Conservation (phyloP, 495 filamentous ascomycete genomes). For the Xylaria castorea region DNA sequence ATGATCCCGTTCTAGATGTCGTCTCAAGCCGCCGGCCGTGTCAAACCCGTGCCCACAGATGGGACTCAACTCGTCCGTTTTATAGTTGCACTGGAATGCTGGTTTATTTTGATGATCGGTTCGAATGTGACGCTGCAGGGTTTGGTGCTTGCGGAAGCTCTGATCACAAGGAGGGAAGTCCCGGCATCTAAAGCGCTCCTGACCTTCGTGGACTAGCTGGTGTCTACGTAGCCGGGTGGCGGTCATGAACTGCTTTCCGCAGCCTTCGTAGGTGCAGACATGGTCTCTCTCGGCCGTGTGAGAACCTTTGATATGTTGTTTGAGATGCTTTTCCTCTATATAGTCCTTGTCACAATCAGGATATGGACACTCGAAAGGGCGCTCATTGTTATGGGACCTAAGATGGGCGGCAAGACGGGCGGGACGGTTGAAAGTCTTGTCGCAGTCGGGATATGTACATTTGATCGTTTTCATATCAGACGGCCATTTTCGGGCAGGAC, state of each 20-base stretch:
- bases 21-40: slow-evolving; percentile 67
- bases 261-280: slow-evolving; percentile 71
- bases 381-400: slow-evolving; percentile 79
- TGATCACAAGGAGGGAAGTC: slow-evolving; percentile 76
- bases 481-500: slow-evolving; percentile 64
- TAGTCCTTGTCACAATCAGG: slow-evolving; percentile 80
- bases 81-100: slow-evolving; percentile 69
- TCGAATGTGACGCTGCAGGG: slow-evolving; percentile 81
- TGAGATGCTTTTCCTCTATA: slow-evolving; percentile 78
- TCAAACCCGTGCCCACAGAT: slow-evolving; percentile 75
- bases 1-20: slow-evolving; percentile 75
- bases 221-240: slow-evolving; percentile 75
- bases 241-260: slow-evolving; percentile 81
- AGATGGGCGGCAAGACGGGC: slow-evolving; percentile 79
- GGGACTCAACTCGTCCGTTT: slow-evolving; percentile 62
- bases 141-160: slow-evolving; percentile 87
- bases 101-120: slow-evolving; percentile 71
- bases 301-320: slow-evolving; percentile 79
- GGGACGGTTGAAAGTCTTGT: slow-evolving; percentile 86
- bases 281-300: slow-evolving; percentile 77
- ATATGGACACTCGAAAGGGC: slow-evolving; percentile 72
- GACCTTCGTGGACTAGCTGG: slow-evolving; percentile 69
- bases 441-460: slow-evolving; percentile 73
- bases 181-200: slow-evolving; percentile 73
- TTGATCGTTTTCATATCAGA: slow-evolving; percentile 75